Conservation (phyloP, 2,329 filamentous ascomycete genomes). For the Colletotrichum lupini region DNA sequence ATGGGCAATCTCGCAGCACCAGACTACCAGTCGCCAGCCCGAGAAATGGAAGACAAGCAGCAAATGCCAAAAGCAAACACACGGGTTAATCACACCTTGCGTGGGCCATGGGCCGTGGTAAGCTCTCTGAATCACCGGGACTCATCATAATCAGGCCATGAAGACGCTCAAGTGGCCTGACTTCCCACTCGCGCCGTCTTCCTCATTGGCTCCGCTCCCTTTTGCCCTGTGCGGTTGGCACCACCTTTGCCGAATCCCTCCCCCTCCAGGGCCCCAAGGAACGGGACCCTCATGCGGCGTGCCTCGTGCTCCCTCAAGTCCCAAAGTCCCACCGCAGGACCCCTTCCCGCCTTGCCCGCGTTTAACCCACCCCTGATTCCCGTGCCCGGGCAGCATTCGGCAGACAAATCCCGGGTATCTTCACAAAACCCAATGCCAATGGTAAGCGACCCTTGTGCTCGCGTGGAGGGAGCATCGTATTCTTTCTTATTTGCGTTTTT, state of each 20-base stretch:
- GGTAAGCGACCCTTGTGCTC: conserved; percentile 3
- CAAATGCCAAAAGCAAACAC: conserved; percentile 9
- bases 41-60: background rate
- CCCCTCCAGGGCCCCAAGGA: background rate
- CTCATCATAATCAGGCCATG: conserved; percentile 36
- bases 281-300: conserved; percentile 17
- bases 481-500: background rate
- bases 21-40: background rate
- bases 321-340: background rate
- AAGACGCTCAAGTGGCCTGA: conserved; percentile 33
- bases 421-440: background rate
- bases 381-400: background rate
- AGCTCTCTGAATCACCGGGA: conserved; percentile 13
- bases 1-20: conserved; percentile 20
- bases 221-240: conserved; percentile 26
- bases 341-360: background rate
- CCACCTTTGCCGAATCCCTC: background rate
- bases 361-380: background rate
- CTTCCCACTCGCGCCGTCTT: conserved; percentile 23
- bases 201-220: conserved; percentile 28
- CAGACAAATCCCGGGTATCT: background rate
- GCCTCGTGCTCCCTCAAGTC: conserved; percentile 5
- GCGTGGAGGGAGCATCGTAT: background rate
- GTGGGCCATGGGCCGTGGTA: background rate
- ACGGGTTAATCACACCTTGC: background rate